phyloP scores from a whole-genome alignment of 495 filamentous ascomycete species.

The Xylaria telfairii region DNA sequence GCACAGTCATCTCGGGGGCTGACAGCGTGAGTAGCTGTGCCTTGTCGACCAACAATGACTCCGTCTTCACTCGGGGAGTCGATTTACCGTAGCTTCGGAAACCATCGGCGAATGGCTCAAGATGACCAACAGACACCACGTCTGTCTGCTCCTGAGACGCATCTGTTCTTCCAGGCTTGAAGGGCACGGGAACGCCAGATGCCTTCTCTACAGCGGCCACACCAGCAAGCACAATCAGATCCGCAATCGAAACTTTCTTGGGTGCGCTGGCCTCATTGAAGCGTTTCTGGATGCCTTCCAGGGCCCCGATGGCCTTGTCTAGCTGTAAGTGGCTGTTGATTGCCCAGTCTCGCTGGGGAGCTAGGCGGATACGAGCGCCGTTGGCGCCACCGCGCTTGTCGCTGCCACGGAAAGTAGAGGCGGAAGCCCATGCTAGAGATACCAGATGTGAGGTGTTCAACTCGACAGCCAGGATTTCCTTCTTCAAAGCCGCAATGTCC shows the following conservation, averaged over 20 bases:
- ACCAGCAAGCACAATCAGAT: constrained; percentile 73
- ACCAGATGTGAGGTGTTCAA: constrained; percentile 62
- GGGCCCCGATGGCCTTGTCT: constrained; percentile 58
- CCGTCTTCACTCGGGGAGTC: constrained; percentile 61
- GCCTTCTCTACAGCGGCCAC: constrained; percentile 75
- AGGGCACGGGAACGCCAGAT: constrained; percentile 53
- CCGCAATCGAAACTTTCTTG: constrained; percentile 75
- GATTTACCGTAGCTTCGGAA: constrained; percentile 77
- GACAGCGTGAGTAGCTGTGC: constrained; percentile 71
- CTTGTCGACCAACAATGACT: constrained; percentile 71
- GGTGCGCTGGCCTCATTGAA: constrained; percentile 61
- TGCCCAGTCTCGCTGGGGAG: constrained; percentile 69
- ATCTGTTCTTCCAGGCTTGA: constrained; percentile 54
- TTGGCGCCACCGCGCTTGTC: constrained; percentile 82
- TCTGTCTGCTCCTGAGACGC: constrained; percentile 70
- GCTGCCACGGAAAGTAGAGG: constrained; percentile 72
- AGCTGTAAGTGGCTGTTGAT: constrained; percentile 70
- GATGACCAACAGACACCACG: constrained; percentile 62
- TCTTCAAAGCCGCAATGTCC: constrained; percentile 67
- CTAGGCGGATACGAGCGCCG: constrained; percentile 74
- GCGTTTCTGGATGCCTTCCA: constrained; percentile 66
- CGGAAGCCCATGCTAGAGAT: constrained; percentile 69
- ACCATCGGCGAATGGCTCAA: constrained; percentile 68
- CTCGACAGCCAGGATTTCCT: constrained; percentile 64
- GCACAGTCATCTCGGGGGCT: constrained; percentile 69